Evolutionary conservation across 169 alveolate genomes (phyloP).

Genomic region (Plasmodium berghei): DNA sequence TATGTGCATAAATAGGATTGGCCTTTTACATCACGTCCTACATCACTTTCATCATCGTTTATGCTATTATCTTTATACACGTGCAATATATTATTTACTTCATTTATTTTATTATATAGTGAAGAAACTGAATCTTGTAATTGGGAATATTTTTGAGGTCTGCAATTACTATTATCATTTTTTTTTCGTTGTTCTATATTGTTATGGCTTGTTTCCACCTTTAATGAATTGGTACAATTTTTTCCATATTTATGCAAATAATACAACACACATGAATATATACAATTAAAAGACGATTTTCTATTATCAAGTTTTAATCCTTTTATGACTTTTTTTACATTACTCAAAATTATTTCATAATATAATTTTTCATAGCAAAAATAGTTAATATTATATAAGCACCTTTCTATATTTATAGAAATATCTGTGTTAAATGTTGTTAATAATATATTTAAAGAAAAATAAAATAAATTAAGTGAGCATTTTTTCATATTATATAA

Average conservation of each 20-base stretch:
- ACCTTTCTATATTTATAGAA: constrained; percentile 52
- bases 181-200: background rate
- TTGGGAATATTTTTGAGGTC: background rate
- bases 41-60: background rate
- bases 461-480: constrained; percentile 52
- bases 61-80: background rate
- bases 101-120: background rate
- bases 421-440: constrained; percentile 63
- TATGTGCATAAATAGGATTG: background rate
- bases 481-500: constrained; percentile 60
- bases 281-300: constrained; percentile 62
- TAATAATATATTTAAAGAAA: constrained; percentile 46
- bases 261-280: constrained; percentile 36
- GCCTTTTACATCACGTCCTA: background rate
- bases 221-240: background rate
- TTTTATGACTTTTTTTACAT: constrained; percentile 16
- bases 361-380: constrained; percentile 36
- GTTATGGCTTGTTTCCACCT: background rate
- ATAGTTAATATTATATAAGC: constrained; percentile 20
- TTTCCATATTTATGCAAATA: constrained; percentile 22
- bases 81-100: background rate
- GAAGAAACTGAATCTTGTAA: background rate
- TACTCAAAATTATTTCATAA: constrained; percentile 43
- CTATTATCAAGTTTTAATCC: constrained; percentile 2
- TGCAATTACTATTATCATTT: background rate